Base-by-base conservation (phyloP, 768 basidiomycete genomes). In the Phlegmacium glaucopus region DNA sequence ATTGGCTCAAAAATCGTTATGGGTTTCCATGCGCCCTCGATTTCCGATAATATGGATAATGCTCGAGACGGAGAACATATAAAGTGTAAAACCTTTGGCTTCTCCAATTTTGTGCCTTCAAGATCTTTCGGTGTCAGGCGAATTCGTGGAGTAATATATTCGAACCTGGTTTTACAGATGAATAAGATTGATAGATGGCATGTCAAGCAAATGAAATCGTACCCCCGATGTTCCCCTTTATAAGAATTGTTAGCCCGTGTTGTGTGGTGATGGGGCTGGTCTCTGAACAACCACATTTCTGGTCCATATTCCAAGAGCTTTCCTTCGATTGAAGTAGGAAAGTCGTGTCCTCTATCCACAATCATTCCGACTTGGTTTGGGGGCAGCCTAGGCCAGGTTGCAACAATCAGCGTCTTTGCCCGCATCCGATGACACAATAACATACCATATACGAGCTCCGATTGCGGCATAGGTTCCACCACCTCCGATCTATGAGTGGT, bases 391-490 rank as follows among this genome's bases (percentile, higher is more conserved):
- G 13, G 15, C 30, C 18, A 16, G 28, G 43, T 17, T 4, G 46
- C 25, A 25, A 28, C 36, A 7, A 17, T 22, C 16, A 30, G 6
- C 10, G 40, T 32, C 28, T 15, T 3, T 17, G 35, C 12, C 8
- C 8, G 17, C 22, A 39, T 34, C 16, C 16, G 30, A 27, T 15
- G 30, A n/a, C 29, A 18, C 26, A 7, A 36, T 29, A 40, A 42
- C 57, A 47, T 49, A 87, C 87, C 90, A 94, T 61, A 94, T 80
- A 39, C 93, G 78, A 18, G 90, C 83, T 2, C 90, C 93, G 37
- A 95, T 75, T 35, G 75, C 70, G 44, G 88, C 87, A 64, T 88
- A 90, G 0, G 86, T 90, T 3, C 93, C 93, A 1, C 90, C 94
- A 0, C 93, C 93, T 18, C 93, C 93, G 53, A 94, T 92, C 83